A percentile compares a stretch with the other conserved stretches of the same genome.
These are phyloP conservation scores for Mucor plumbeus DNA, from an alignment of 371 early-diverging fungal genomes.

Conservation along the genomic window DNA sequence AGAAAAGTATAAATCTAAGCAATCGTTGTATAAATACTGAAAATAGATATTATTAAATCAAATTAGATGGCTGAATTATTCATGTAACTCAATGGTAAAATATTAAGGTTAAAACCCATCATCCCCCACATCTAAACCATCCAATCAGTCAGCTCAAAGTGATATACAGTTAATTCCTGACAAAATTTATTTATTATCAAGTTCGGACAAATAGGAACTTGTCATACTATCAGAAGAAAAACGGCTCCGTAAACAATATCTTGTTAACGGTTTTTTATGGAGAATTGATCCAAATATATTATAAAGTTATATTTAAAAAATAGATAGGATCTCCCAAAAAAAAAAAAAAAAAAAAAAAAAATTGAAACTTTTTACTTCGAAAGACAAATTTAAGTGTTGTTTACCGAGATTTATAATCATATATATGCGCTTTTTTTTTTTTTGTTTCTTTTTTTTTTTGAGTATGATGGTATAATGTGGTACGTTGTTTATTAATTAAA, in stretches of 20 bases:
- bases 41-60: neutral
- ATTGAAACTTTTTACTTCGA: no score
- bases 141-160: neutral
- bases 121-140: conserved; percentile 6
- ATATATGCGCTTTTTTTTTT: neutral
- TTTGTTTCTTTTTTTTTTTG: neutral
- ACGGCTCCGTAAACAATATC: no score
- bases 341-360: no score
- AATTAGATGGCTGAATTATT: neutral
- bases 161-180: neutral
- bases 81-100: conserved; percentile 4
- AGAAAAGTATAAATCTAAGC: neutral
- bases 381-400: neutral
- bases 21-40: neutral
- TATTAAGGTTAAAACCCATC: neutral
- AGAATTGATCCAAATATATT: no score
- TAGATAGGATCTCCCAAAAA: no score
- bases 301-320: no score
- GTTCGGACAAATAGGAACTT: neutral
- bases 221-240: neutral
- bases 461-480: neutral
- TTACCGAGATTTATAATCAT: neutral
- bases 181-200: neutral
- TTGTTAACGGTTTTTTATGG: no score
- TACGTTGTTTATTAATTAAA: neutral